Evolutionary conservation across 176 grass and related monocot species (phyloP), one percentile per base, ranked within the genome.

Genomic region (Saccharum officinarum): DNA sequence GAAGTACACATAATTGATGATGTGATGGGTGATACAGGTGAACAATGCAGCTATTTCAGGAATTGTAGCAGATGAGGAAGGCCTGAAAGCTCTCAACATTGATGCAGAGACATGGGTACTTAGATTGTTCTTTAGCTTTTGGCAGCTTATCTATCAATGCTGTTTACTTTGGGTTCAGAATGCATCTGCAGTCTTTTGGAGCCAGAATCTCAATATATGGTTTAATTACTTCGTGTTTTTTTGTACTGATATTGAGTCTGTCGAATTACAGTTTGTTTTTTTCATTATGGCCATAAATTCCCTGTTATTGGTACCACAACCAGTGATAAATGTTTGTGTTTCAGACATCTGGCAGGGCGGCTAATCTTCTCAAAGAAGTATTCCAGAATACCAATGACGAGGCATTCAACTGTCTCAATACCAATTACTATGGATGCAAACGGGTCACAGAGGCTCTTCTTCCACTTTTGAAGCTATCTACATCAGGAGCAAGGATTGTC

Each of bases 1-100:
- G 47, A 5, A 65, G 26, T 75, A 76, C 18, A 30, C 20, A 15
- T 81, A 23, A 67, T 34, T 49, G 37, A 65, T 45, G 33, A 47
- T 28, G 0, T 5, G 13, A 4, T 60, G 10, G 42, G 22, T 23
- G 36, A 30, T 83, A 20, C 87, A 94, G 90, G 84, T 94, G 16
- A 94, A 94, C 65, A 94, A 94, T 92, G 92, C 92, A 76, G 92
- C 57, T 0, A 44, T 90, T 62, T 42, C n/a, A 60, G 92, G 90
- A 66, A 41, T 80, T 82, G 77, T 76, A 22, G 85, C 71, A 26
- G 92, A 90, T 17, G 70, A 86, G 18, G 88, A 93, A 54, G 88
- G 86, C 37, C 82, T 93, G 12, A 90, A 67, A 93, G 74, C 85
- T 83, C 88, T 88, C 28, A 88, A 86, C 62, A 90, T 93, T 67